A percentile compares a stretch with the other conserved stretches of the same genome.
These are phyloP conservation scores for Blastobotrys parvus DNA, from an alignment of 805 yeast genomes.

Conservation along the genomic window DNA sequence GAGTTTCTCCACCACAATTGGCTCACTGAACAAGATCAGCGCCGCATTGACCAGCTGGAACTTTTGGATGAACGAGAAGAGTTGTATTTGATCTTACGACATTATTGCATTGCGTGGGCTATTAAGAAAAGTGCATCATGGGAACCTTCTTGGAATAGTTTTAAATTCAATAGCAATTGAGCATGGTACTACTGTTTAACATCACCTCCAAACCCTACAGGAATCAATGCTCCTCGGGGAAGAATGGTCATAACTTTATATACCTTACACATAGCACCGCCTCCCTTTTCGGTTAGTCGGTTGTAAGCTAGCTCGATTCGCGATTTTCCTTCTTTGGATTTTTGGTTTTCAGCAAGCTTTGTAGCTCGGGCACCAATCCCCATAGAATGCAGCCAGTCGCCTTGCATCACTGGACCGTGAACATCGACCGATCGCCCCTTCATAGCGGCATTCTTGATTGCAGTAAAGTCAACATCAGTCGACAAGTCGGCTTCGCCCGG, in stretches of 20 bases:
- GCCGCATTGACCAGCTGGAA: slow-evolving; percentile 47
- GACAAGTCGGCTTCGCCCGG: slow-evolving; percentile 81
- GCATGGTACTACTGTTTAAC: too few species aligned
- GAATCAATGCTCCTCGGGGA: slow-evolving; percentile 35
- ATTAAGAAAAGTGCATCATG: slow-evolving; percentile 2
- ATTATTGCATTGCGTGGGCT: slow-evolving; percentile 45
- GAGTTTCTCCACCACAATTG: slow-evolving; percentile 35
- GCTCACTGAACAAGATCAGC: slow-evolving; percentile 35
- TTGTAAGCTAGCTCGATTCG: slow-evolving; percentile 49
- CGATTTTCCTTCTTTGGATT: slow-evolving; percentile 39
- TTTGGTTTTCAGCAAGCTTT: slow-evolving; percentile 36
- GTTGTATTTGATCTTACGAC: slow-evolving; percentile 49
- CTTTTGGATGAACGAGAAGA: slow-evolving; percentile 72
- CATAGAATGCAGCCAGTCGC: slow-evolving; percentile 66
- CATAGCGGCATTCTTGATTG: slow-evolving; percentile 36
- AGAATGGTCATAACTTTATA: slow-evolving; percentile 64
- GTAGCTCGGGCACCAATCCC: slow-evolving; percentile 65
- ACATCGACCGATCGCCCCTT: slow-evolving; percentile 23
- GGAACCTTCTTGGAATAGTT: background rate
- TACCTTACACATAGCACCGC: slow-evolving; percentile 63
- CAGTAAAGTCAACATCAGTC: slow-evolving; percentile 73
- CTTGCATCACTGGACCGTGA: slow-evolving; percentile 64
- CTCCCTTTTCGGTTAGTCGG: slow-evolving; percentile 54
- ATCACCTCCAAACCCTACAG: slow-evolving; percentile 49
- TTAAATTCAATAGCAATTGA: too few species aligned